phyloP scores from a whole-genome alignment of 768 basidiomycete genomes.

The Pleurotus salmoneostramineus region DNA sequence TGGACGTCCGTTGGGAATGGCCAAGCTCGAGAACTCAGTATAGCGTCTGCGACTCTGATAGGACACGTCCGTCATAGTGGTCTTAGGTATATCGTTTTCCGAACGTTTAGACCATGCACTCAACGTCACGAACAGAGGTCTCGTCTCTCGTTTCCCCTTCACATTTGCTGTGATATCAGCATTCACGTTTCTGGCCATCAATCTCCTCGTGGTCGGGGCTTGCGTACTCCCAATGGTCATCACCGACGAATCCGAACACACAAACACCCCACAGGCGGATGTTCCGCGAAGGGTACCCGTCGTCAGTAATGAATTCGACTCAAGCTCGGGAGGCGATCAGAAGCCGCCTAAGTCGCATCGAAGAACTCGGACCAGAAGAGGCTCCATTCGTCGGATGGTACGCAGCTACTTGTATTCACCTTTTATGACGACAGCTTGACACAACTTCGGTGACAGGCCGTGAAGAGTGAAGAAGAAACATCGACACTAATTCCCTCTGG shows the following conservation, averaged over 20 bases:
- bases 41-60: conserved; percentile 55
- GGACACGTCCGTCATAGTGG: conserved; percentile 67
- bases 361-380: conserved; percentile 20
- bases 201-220: conserved; percentile 39
- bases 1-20: conserved; percentile 72
- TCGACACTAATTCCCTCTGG: conserved; percentile 26
- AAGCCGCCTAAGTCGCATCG: conserved; percentile 15
- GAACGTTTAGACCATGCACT: background rate
- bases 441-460: conserved; percentile 10
- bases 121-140: conserved; percentile 40
- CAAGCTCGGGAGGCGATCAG: conserved; percentile 13
- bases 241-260: conserved; percentile 10
- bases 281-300: background rate
- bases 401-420: conserved; percentile 5
- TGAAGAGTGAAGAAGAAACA: conserved; percentile 26
- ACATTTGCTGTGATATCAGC: conserved; percentile 45
- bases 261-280: background rate
- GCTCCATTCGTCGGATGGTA: conserved; percentile 19
- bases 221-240: conserved; percentile 49
- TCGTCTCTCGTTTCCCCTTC: conserved; percentile 68
- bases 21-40: conserved; percentile 68
- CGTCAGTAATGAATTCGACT: conserved; percentile 8
- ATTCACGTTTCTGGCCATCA: conserved; percentile 41
- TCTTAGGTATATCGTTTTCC: conserved; percentile 48
- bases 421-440: background rate